Conservation (phyloP, 495 filamentous ascomycete genomes). For the Penicillium diatomitis region DNA sequence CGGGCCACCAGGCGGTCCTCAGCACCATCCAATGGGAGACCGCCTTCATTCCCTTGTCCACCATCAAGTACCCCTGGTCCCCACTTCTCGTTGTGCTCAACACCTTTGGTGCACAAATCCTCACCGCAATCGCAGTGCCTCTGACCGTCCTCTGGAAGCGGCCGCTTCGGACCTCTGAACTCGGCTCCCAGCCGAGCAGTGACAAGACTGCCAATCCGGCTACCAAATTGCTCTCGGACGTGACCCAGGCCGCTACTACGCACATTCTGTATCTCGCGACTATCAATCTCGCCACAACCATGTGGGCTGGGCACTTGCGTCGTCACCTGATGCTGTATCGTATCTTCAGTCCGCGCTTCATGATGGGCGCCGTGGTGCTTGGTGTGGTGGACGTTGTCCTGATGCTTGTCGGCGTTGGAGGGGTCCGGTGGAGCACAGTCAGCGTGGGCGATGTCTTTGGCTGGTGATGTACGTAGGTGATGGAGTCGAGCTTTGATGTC, state of each 20-base stretch:
- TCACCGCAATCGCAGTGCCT: constrained; percentile 70
- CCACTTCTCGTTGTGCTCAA: constrained; percentile 77
- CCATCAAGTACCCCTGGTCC: constrained; percentile 81
- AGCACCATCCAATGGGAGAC: constrained; percentile 90
- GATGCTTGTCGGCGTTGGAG: constrained; percentile 57
- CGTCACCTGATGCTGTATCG: constrained; percentile 95
- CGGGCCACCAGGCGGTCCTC: constrained; percentile 87
- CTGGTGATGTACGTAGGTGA: constrained; percentile 32
- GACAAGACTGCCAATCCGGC: constrained; percentile 39
- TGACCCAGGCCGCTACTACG: constrained; percentile 58
- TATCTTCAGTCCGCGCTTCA: constrained; percentile 86
- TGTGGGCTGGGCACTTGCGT: constrained; percentile 78
- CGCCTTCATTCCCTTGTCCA: constrained; percentile 83
- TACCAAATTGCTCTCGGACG: constrained; percentile 49
- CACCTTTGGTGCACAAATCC: constrained; percentile 79
- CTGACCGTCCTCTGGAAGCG: constrained; percentile 82
- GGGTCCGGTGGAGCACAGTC: constrained; percentile 59
- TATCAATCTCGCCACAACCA: constrained; percentile 71
- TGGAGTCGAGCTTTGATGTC: not conserved
- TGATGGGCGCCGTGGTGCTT: constrained; percentile 68
- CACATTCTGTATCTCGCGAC: constrained; percentile 75
- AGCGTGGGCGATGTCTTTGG: constrained; percentile 88
- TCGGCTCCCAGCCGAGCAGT: constrained; percentile 11
- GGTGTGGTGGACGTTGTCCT: constrained; percentile 69
- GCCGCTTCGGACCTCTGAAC: constrained; percentile 32